These are phyloP conservation scores for Neurospora sp. DNA, from an alignment of 495 filamentous ascomycete species.

Conservation along the genomic window DNA sequence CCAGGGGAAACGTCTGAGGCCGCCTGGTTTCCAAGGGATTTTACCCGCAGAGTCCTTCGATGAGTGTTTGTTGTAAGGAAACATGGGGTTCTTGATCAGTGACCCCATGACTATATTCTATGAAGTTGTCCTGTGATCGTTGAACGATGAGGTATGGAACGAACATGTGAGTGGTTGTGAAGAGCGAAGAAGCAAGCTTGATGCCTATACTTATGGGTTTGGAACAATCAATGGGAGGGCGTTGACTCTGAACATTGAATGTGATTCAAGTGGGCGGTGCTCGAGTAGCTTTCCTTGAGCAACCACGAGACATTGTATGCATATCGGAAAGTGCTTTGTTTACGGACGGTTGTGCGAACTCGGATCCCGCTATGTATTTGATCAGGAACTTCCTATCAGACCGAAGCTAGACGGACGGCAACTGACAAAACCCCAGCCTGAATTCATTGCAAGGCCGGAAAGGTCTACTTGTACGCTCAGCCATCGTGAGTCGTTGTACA, in stretches of 20 bases:
- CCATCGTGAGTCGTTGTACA: neutral
- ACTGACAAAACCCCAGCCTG: neutral
- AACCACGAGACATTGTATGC: neutral
- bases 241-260: neutral
- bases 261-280: neutral
- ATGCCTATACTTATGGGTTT: neutral
- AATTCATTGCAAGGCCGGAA: neutral
- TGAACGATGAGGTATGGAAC: neutral
- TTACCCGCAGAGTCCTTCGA: neutral
- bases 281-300: neutral
- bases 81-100: neutral
- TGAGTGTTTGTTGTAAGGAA: neutral
- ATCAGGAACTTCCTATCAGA: neutral
- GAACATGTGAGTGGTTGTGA: neutral
- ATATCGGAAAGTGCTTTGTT: neutral
- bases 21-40: neutral
- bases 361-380: neutral
- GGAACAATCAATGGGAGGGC: neutral
- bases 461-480: neutral
- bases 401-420: neutral
- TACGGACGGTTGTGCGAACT: neutral
- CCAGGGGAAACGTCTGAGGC: neutral
- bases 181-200: neutral
- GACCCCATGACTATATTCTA: neutral
- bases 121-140: neutral